Evolutionary conservation across 2,329 filamentous ascomycete species (phyloP).

Genomic region (Exophiala phaeomuriformis): DNA sequence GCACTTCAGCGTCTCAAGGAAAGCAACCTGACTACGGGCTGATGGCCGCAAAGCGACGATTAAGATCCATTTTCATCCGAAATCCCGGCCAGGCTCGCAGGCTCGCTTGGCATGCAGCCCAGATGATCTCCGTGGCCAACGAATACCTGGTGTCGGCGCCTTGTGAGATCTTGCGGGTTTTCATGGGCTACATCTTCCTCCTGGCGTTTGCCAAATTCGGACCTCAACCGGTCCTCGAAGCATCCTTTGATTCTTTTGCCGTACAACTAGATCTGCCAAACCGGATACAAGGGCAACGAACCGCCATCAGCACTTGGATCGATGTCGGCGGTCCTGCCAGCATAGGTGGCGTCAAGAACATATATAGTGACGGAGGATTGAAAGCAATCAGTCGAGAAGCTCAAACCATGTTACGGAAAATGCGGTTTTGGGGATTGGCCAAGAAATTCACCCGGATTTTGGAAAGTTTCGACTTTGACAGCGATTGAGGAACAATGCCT

Average conservation of each 20-base stretch:
- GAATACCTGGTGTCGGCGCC: slow-evolving; percentile 40
- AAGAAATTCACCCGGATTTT: slow-evolving; percentile 20
- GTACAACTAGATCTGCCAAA: slow-evolving; percentile 18
- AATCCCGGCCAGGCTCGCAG: slow-evolving; percentile 18
- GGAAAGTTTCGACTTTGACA: slow-evolving; percentile 15
- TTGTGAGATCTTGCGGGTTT: slow-evolving; percentile 22
- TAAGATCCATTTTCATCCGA: slow-evolving; percentile 12
- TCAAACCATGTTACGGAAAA: slow-evolving; percentile 17
- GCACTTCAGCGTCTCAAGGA: slow-evolving; percentile 12
- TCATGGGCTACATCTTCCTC: slow-evolving; percentile 23
- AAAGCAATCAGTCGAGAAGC: slow-evolving; percentile 16
- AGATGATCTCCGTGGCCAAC: slow-evolving; percentile 42
- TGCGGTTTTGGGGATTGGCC: slow-evolving; percentile 19
- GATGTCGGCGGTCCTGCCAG: slow-evolving; percentile 17
- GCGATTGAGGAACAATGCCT: background rate
- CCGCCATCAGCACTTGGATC: slow-evolving; percentile 16
- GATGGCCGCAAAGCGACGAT: slow-evolving; percentile 12
- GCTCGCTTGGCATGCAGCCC: slow-evolving; percentile 21
- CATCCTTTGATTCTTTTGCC: slow-evolving; percentile 3
- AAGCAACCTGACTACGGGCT: slow-evolving; percentile 10
- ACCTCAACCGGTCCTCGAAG: slow-evolving; percentile 6
- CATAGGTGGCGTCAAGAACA: slow-evolving; percentile 13
- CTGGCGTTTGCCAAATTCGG: slow-evolving; percentile 18
- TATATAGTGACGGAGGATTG: slow-evolving; percentile 14
- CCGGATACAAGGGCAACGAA: slow-evolving; percentile 9